Evolutionary conservation across 2,329 filamentous ascomycete species (phyloP).

Genomic region (Blumeriella jaapii): DNA sequence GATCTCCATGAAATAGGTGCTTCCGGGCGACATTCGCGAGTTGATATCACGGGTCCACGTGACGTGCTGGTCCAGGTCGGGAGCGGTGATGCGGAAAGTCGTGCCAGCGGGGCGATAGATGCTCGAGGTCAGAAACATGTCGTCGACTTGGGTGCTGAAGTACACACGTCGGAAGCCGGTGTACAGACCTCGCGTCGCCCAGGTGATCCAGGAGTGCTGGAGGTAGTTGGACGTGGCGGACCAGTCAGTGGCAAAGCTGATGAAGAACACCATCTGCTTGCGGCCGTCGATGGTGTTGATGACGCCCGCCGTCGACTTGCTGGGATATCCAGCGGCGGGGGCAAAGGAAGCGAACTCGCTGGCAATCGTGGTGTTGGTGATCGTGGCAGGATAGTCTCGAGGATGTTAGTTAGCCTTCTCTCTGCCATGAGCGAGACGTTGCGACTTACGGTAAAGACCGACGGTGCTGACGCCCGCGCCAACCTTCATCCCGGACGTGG

Average conservation of each 20-base stretch:
- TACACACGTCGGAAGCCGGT: conserved; percentile 20
- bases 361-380: conserved; percentile 41
- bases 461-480: conserved; percentile 36
- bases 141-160: conserved; percentile 36
- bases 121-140: conserved; percentile 45
- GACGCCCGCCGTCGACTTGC: conserved; percentile 40
- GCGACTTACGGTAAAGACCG: conserved; percentile 45
- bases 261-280: conserved; percentile 50
- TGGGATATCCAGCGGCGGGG: conserved; percentile 30
- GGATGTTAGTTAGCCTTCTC: too few species aligned
- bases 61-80: conserved; percentile 36
- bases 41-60: conserved; percentile 34
- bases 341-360: conserved; percentile 42
- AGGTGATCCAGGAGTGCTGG: conserved; percentile 51
- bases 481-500: conserved; percentile 41
- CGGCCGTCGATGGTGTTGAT: conserved; percentile 46
- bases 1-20: conserved; percentile 40
- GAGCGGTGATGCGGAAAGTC: conserved; percentile 37
- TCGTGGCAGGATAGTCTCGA: conserved; percentile 46
- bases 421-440: too few species aligned
- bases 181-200: conserved; percentile 46
- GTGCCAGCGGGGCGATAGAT: conserved; percentile 37
- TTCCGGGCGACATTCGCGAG: conserved; percentile 38
- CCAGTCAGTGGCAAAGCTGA: conserved; percentile 36
- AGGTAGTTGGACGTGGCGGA: conserved; percentile 41